Conservation (phyloP, 129 eudicot species). For the Chrysanthemum lavandulifolium region DNA sequence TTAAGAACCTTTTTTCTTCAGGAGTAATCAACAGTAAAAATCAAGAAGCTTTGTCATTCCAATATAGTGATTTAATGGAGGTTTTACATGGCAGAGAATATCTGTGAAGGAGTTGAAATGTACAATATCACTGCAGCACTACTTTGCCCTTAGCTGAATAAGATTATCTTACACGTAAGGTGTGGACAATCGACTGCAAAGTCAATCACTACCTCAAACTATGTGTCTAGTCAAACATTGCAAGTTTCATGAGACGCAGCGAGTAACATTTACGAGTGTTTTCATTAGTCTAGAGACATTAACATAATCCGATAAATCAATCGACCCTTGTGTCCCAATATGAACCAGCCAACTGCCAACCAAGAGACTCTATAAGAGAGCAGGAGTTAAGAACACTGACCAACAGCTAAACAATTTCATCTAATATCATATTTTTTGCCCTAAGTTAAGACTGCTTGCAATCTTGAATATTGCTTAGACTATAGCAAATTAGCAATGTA, state of each 20-base stretch:
- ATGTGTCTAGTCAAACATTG: conserved; percentile 4
- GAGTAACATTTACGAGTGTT: too few relatives aligned
- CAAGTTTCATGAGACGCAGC: too few relatives aligned
- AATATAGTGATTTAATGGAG: not conserved
- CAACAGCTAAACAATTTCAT: not conserved
- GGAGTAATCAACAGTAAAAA: not conserved
- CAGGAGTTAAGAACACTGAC: not conserved
- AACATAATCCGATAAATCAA: too few relatives aligned
- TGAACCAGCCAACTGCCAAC: too few relatives aligned
- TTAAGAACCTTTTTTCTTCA: not conserved
- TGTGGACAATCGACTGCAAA: conserved; percentile 13
- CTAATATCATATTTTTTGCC: not conserved
- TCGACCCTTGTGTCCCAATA: too few relatives aligned
- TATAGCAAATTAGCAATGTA: not conserved
- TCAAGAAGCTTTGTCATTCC: conserved; percentile 11
- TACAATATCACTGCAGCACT: not conserved
- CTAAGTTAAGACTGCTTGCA: not conserved
- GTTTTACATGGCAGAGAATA: not conserved
- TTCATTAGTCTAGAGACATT: too few relatives aligned
- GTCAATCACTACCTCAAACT: conserved; percentile 11
- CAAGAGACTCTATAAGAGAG: conserved; percentile 1
- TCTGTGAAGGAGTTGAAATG: not conserved
- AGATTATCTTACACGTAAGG: not conserved
- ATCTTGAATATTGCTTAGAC: too few relatives aligned
- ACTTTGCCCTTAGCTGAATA: not conserved